These are phyloP conservation scores for Maudiozyma barnettii DNA, from an alignment of 805 yeast genomes.

Conservation along the genomic window DNA sequence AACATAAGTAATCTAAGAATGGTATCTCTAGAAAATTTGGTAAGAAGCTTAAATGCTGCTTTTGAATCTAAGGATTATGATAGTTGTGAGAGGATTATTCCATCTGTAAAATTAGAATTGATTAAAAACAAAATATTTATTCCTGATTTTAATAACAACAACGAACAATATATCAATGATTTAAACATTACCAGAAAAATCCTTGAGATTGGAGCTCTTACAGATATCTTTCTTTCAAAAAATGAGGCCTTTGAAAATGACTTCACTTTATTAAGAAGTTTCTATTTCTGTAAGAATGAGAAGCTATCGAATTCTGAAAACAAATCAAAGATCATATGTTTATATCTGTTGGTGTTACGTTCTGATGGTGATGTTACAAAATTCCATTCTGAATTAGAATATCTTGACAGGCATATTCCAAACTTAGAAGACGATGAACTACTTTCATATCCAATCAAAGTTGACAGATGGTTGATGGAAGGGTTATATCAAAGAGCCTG, in stretches of 20 bases:
- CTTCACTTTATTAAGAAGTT: conserved; percentile 66
- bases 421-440: conserved; percentile 55
- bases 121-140: conserved; percentile 69
- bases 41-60: conserved; percentile 56
- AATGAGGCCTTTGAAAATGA: conserved; percentile 61
- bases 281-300: conserved; percentile 41
- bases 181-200: conserved; percentile 71
- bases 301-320: conserved; percentile 42
- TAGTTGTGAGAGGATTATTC: conserved; percentile 51
- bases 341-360: conserved; percentile 65
- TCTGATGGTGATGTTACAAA: conserved; percentile 77
- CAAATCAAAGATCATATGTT: conserved; percentile 62
- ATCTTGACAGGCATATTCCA: conserved; percentile 40
- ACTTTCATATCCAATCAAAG: conserved; percentile 73
- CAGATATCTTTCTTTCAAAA: conserved; percentile 56
- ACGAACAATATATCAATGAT: conserved; percentile 44
- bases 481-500: conserved; percentile 92
- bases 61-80: conserved; percentile 55
- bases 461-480: conserved; percentile 92
- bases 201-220: conserved; percentile 79
- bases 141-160: conserved; percentile 41
- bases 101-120: conserved; percentile 67
- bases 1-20: not conserved
- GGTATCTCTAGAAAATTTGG: conserved; percentile 49
- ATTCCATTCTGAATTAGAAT: conserved; percentile 85